Base-by-base conservation (phyloP, 352 stramenopile species). In the Phytophthora tentaculata region DNA sequence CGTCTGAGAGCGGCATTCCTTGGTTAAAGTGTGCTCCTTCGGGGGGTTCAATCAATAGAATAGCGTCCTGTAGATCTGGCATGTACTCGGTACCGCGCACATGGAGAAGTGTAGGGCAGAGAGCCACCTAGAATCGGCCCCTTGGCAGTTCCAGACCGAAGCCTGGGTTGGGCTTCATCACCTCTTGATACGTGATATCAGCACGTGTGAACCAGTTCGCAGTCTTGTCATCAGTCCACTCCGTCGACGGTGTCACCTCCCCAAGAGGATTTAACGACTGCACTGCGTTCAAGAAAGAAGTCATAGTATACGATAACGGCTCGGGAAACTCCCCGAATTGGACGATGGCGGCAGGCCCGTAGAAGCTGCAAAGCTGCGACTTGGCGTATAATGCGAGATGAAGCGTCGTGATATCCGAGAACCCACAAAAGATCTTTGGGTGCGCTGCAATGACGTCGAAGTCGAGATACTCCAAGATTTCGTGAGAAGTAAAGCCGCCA, bases 171-270 rank as follows among this genome's bases (percentile, higher is more conserved):
- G 35, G 58, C 47, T 81, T 77, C 74, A 86, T 84, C 20, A 41
- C 29, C 10, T 87, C 64, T 41, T 56, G 28, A 56, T 88, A 71
- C 1, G 51, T 69, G 6, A 83, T 77, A 35, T 91, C 83, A 0
- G 64, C 68, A 13, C 71, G 62, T 0, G 71, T 82, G 26, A 86
- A 56, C 81, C 83, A 91, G 70, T 91, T 84, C 2, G 75, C 70
- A 5, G 79, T 86, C 61, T 87, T 89, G 69, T 91, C 80, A 48
- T 90, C 77, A 1, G 73, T 84, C 81, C 80, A 91, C 45, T 88
- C 75, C 0, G 24, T 39, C 3, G 81, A 91, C 9, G 81, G 64
- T 9, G 26, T 12, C 28, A 90, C 55, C 0, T 56, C 23, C 0
- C 81, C 77, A 16, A 88, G 61, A 4, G 79, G 69, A 19, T 76